Evolutionary conservation across 176 grass and related monocot genomes (phyloP), one percentile per base, ranked within the genome.

Genomic region (Paspalum notatum): DNA sequence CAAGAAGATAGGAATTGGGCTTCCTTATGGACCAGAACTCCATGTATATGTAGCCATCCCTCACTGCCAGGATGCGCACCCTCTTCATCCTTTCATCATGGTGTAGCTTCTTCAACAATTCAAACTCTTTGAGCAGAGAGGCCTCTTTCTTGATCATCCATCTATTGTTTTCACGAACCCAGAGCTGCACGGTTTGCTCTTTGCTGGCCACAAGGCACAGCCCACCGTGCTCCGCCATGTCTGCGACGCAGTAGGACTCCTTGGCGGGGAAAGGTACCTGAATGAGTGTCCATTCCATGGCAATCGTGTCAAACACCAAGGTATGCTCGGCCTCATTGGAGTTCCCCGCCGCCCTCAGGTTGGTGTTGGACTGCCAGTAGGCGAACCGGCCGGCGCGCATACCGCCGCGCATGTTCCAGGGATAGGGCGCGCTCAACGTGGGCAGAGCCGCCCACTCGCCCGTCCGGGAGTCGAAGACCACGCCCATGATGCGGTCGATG

Each of bases 191-290:
- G 57, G 10, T 11, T 63, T 72, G 83, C 46, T 85, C 83, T 8
- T 79, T 45, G 67, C 83, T 79, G 75, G 75, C 71, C 37, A 79
- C 67, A 0, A 85, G 39, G 66, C 83, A 85, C 66, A 84, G 64
- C 18, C 80, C 46, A 13, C 69, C 57, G 17, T 63, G 80, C 80
- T 82, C 80, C 6, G 57, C 9, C 57, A 82, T 42, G 80, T 82
- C 57, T 0, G 69, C 46, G 0, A 79, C 22, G 20, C 75, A 85
- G 38, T 79, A 79, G 1, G 83, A 64, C 42, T 85, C 46, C 16
- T 75, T 56, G 2, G 7, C 5, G 1, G 57, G 32, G 3, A 79
- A 71, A 7, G 83, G 57, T 1, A 44, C 64, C 1, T 10, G 2
- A 10, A 25, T 52, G 42, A 70, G 5, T 7, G 82, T 70, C 82